A percentile compares a stretch with the other conserved stretches of the same genome.
Conservation (phyloP, 164 flowering plant genomes). For the Tetrastigma voinierianum region DNA sequence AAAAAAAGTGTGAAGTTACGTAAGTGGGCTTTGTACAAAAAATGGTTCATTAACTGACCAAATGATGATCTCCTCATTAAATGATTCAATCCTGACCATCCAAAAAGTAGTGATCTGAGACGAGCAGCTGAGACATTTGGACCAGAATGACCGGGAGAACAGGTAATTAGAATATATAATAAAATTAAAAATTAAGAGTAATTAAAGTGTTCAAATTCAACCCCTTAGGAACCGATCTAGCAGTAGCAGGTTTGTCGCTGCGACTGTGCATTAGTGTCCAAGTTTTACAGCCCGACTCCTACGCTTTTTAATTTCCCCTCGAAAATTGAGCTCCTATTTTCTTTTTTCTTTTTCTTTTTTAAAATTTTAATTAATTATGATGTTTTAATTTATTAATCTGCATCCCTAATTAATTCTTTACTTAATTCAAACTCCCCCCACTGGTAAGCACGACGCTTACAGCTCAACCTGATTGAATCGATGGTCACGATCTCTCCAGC, state of each 20-base stretch:
- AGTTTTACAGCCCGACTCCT: constrained; percentile 40
- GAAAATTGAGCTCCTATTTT: constrained; percentile 8
- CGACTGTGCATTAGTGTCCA: constrained; percentile 55
- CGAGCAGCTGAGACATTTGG: no score
- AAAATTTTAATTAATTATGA: constrained; percentile 1
- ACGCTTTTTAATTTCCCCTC: constrained; percentile 25
- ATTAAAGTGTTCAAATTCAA: constrained; percentile 36
- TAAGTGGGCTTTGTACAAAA: no score
- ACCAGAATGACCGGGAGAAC: background rate
- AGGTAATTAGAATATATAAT: background rate
- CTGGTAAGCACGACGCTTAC: constrained; percentile 39
- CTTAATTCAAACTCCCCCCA: constrained; percentile 16
- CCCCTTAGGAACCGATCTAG: constrained; percentile 70
- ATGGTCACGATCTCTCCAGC: constrained; percentile 23
- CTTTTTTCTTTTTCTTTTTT: background rate
- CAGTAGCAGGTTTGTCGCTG: constrained; percentile 72
- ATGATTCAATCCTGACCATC: no score
- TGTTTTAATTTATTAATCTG: background rate
- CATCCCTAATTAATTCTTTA: background rate
- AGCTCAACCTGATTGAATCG: constrained; percentile 31
- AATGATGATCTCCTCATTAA: no score
- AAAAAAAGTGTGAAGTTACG: no score
- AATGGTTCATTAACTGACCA: no score
- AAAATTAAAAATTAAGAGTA: constrained; percentile 12
- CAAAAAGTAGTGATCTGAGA: no score